Conservation (phyloP, 768 basidiomycete genomes). For the Suillus discolor region DNA sequence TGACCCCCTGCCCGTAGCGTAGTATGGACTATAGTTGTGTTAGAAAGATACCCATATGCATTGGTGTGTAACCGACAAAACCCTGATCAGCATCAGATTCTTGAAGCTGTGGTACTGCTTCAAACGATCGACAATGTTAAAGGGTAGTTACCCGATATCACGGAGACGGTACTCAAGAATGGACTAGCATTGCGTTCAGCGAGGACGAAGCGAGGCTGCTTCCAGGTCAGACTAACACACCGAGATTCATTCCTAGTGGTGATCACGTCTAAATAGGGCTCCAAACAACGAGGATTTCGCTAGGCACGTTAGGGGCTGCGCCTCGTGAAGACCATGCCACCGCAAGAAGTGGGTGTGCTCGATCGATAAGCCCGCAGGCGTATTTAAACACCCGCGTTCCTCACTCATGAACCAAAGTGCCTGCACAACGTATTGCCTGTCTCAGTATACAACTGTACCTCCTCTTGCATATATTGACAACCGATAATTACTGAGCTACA, state of each 20-base stretch:
- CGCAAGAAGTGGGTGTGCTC: slow-evolving; percentile 8
- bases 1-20: slow-evolving; percentile 12
- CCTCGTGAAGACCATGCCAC: slow-evolving; percentile 12
- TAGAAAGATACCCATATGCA: neutral
- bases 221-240: neutral
- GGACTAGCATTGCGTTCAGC: neutral
- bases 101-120: neutral
- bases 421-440: neutral
- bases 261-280: neutral
- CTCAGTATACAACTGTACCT: neutral
- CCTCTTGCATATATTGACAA: neutral
- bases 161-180: neutral
- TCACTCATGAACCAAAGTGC: neutral
- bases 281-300: slow-evolving; percentile 1
- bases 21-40: slow-evolving; percentile 17
- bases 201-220: slow-evolving; percentile 7
- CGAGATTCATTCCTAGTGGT: neutral
- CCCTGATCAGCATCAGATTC: neutral
- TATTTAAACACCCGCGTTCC: slow-evolving; percentile 7
- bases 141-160: neutral
- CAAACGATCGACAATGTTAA: neutral
- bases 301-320: slow-evolving; percentile 1
- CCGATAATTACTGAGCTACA: slow-evolving; percentile 6
- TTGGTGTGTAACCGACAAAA: neutral
- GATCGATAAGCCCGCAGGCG: slow-evolving; percentile 1